Evolutionary conservation across 169 alveolate species (phyloP), one percentile per base, ranked within the genome.

Genomic region (Cryptosporidium meleagridis): DNA sequence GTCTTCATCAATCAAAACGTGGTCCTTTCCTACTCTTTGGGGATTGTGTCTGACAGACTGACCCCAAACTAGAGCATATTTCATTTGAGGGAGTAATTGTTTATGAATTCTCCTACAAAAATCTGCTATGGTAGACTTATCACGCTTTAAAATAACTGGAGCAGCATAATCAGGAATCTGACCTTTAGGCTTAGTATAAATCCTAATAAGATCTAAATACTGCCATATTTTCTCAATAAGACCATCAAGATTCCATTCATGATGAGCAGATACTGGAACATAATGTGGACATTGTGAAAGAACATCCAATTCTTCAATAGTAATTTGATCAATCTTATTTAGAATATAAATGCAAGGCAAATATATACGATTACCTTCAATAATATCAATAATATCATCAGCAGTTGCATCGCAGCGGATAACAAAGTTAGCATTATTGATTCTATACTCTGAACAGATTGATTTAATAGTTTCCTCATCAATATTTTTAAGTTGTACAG

Each of bases 11-110:
- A 94, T 93, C 59, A 95, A 70, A 23, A 95, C 97, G 91, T 97
- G 99, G 53, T 97, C 99, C 87, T 96, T 97, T 37, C 99, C 99
- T 35, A 96, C 98, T 92, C 94, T 96, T 91, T 97, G 97, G 29
- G 99, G 99, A 93, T 95, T 96, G 91, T 97, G 99, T 92, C 98
- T 98, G 14, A 96, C 99, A 41, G 99, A 96, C 65, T 93, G 94
- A 4, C 99, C 99, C 99, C 99, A 98, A 31, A 98, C 99, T 73
- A 97, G 89, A n/a, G 99, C 99, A 65, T 96, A 97, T 93, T 97
- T 97, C 93, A 95, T 92, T 80, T 96, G 98, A 29, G 93, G 86
- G 31, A 95, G 94, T 70, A 96, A 92, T 29, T 95, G 94, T 68
- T 91, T 94, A 87, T 95, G 97, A 48, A 96, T 91, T 69, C 96